Conservation (phyloP, 2,329 filamentous ascomycete species). For the Geosmithia putterillii region DNA sequence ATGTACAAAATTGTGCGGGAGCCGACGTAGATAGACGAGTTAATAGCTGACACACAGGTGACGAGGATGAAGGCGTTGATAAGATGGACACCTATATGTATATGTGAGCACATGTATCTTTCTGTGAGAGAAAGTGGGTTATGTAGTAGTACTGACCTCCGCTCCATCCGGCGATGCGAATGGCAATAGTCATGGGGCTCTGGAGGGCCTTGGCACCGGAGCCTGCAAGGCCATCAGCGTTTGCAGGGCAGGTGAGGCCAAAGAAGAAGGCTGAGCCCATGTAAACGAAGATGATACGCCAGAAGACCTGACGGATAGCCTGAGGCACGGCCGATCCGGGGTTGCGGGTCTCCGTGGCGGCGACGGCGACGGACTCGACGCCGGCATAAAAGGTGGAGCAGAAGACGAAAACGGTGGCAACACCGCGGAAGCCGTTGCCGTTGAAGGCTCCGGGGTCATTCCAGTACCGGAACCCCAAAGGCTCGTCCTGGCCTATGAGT, state of each 20-base stretch:
- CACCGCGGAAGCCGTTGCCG: conserved; percentile 52
- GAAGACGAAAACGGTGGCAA: conserved; percentile 55
- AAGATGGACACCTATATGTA: conserved; percentile 42
- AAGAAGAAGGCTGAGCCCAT: conserved; percentile 66
- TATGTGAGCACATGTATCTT: neutral
- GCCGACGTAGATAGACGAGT: conserved; percentile 67
- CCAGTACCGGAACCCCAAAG: conserved; percentile 62
- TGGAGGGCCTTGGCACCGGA: conserved; percentile 51
- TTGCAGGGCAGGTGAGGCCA: conserved; percentile 59
- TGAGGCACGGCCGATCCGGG: conserved; percentile 41
- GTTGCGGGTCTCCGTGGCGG: conserved; percentile 48
- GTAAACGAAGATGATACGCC: conserved; percentile 50
- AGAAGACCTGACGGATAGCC: conserved; percentile 48
- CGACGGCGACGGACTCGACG: conserved; percentile 50
- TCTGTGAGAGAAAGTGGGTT: neutral
- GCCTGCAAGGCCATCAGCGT: conserved; percentile 51
- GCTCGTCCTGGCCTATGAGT: conserved; percentile 41
- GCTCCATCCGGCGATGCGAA: conserved; percentile 62
- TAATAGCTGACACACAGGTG: conserved; percentile 60
- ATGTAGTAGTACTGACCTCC: conserved; percentile 29
- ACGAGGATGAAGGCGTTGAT: conserved; percentile 70
- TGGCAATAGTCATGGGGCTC: conserved; percentile 62
- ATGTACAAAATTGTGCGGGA: conserved; percentile 66
- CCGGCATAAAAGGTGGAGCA: conserved; percentile 62
- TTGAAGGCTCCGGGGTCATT: conserved; percentile 56